Evolutionary conservation across 768 basidiomycete species (phyloP), one percentile per base, ranked within the genome.

Genomic region (Suillus fuscotomentosus): DNA sequence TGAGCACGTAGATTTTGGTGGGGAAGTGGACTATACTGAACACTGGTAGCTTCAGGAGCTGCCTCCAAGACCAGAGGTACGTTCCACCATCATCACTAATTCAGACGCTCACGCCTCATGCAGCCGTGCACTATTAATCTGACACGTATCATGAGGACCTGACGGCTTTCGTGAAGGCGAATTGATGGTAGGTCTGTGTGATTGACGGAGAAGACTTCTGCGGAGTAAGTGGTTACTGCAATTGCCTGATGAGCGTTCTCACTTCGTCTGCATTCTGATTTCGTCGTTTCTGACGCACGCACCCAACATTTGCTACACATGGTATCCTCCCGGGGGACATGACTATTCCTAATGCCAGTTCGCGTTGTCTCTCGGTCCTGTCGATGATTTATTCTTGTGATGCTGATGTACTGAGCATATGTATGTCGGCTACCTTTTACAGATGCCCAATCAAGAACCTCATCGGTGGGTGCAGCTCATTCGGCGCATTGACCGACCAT

Each of bases 31-130:
- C 74, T 92, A 92, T 72, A 79, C 83, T 31, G 82, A 82, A 39
- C 81, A 85, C 66, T 81, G 86, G 62, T 93, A 90, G 90, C 93
- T 93, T 76, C 83, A 88, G 71, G 86, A 93, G 62, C 80, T 83
- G 41, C 82, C 83, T 36, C 77, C 79, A 48, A 83, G 84, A 36
- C 78, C 77, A 31, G 78, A 76, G 77, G 80, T 81, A 65, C 59
- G 50, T 15, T 42, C 17, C 54, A 39, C 39, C 43, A 17, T 45
- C 50, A 38, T 31, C 20, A 50, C 55, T 39, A 68, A 60, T 39
- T 63, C 64, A 45, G 41, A 63, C 36, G 14, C 56, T 57, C 17
- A 57, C 15, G 3, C 22, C 22, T 41, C 22, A 10, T 64, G 47
- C 65, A 85, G 79, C 80, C 82, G 10, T 36, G 36, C 36, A 36